Conservation (phyloP, 495 filamentous ascomycete species). For the Penicillium crystallinum region DNA sequence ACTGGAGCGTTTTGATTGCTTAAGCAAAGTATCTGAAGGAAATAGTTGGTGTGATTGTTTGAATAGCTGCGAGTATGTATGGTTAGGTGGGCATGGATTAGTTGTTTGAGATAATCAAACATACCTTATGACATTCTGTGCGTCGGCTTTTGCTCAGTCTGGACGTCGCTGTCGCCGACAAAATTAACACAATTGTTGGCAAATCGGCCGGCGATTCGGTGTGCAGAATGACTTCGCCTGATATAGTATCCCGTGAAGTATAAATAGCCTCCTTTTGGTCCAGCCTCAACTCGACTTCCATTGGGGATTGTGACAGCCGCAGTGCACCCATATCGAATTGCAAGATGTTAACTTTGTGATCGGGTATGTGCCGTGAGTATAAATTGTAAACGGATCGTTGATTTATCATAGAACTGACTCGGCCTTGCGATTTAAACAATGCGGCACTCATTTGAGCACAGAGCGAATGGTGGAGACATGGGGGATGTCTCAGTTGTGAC, state of each 20-base stretch:
- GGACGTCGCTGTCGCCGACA: background rate
- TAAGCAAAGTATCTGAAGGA: background rate
- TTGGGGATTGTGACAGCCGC: background rate
- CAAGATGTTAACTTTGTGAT: background rate
- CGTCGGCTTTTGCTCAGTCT: background rate
- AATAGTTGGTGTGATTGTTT: background rate
- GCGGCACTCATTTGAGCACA: background rate
- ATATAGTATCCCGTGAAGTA: background rate
- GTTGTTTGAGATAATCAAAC: background rate
- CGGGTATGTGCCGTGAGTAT: too few species aligned
- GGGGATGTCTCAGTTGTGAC: background rate
- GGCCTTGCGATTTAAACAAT: background rate
- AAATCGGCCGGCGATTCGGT: background rate
- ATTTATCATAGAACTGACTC: too few species aligned
- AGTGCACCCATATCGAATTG: background rate
- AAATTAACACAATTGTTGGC: background rate
- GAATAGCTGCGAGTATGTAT: background rate
- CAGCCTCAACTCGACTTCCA: background rate
- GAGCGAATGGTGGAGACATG: background rate
- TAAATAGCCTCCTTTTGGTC: background rate
- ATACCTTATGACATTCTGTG: slow-evolving; percentile 2
- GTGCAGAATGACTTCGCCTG: background rate
- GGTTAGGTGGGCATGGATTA: background rate
- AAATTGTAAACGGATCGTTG: too few species aligned
- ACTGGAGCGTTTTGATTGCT: background rate